Evolutionary conservation across 495 filamentous ascomycete genomes (phyloP).

Genomic region (Cercophora sp.): DNA sequence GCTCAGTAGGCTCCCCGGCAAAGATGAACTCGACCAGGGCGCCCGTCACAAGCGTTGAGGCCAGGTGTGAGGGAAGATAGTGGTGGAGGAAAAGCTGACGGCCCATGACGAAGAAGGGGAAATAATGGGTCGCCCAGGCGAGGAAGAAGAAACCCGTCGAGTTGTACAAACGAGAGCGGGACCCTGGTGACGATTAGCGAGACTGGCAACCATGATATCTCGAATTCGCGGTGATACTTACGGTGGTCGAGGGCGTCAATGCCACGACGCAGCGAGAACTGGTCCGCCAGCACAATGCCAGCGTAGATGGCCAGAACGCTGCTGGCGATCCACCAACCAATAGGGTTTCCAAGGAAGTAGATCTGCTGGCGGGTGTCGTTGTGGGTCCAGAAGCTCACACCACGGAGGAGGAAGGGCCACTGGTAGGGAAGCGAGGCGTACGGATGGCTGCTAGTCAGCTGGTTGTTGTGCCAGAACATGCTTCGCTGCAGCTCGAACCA

Average conservation of each 20-base stretch:
- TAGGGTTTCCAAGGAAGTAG: slow-evolving; percentile 95
- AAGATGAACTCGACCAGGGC: slow-evolving; percentile 96
- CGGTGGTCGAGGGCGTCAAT: slow-evolving; percentile 90
- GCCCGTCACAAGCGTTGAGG: slow-evolving; percentile 89
- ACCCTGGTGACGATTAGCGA: slow-evolving; percentile 50
- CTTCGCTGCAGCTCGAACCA: slow-evolving; percentile 95
- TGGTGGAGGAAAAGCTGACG: slow-evolving; percentile 97
- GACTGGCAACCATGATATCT: too few relatives aligned
- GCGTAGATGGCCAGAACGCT: slow-evolving; percentile 88
- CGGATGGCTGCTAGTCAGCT: slow-evolving; percentile 91
- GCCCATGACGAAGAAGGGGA: slow-evolving; percentile 97
- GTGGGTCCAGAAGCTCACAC: slow-evolving; percentile 99
- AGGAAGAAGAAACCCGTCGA: slow-evolving; percentile 99
- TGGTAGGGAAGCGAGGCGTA: slow-evolving; percentile 93
- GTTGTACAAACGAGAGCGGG: slow-evolving; percentile 92
- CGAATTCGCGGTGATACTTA: slow-evolving; percentile 65
- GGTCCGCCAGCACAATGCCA: slow-evolving; percentile 88
- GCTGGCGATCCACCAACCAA: slow-evolving; percentile 96
- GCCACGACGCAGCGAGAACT: slow-evolving; percentile 85
- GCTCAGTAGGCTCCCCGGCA: slow-evolving; percentile 70
- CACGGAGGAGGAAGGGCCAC: slow-evolving; percentile 94
- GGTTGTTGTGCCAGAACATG: slow-evolving; percentile 99
- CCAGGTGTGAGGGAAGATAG: slow-evolving; percentile 92
- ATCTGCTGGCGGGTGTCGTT: slow-evolving; percentile 95
- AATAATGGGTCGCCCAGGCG: slow-evolving; percentile 94